Conservation (phyloP, 352 stramenopile species). For the Pilasporangium apinafurcum region DNA sequence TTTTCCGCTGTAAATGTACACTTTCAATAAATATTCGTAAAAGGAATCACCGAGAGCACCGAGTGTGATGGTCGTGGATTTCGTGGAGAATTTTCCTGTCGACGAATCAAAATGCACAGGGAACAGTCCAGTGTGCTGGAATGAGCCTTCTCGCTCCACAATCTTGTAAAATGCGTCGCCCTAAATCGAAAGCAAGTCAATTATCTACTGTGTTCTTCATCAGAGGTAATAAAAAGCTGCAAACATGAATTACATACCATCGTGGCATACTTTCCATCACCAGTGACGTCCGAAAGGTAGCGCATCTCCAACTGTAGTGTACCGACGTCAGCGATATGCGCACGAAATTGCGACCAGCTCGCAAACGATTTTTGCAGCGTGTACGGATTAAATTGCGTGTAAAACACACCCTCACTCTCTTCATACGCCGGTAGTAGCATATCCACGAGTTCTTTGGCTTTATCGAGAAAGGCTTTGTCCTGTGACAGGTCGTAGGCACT, state of each 20-base stretch:
- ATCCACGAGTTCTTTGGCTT: constrained; percentile 91
- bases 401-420: constrained; percentile 86
- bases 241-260: constrained; percentile 20
- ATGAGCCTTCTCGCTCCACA: constrained; percentile 60
- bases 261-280: constrained; percentile 60
- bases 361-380: constrained; percentile 36
- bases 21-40: constrained; percentile 99
- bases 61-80: constrained; percentile 74
- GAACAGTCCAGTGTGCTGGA: constrained; percentile 83
- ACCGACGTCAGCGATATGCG: constrained; percentile 74
- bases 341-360: constrained; percentile 35
- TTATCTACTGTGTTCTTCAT: neutral
- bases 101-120: constrained; percentile 69
- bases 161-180: constrained; percentile 79
- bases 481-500: constrained; percentile 91
- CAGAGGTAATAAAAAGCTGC: neutral
- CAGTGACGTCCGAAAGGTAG: constrained; percentile 76
- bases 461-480: constrained; percentile 87
- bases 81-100: constrained; percentile 18
- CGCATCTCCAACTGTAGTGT: constrained; percentile 82
- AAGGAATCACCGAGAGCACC: constrained; percentile 95
- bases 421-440: constrained; percentile 89
- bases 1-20: constrained; percentile 94
- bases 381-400: constrained; percentile 85
- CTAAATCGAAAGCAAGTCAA: constrained; percentile 8